Evolutionary conservation across 768 basidiomycete genomes (phyloP), one percentile per base, ranked within the genome.

Genomic region (Serpula lacrymans): DNA sequence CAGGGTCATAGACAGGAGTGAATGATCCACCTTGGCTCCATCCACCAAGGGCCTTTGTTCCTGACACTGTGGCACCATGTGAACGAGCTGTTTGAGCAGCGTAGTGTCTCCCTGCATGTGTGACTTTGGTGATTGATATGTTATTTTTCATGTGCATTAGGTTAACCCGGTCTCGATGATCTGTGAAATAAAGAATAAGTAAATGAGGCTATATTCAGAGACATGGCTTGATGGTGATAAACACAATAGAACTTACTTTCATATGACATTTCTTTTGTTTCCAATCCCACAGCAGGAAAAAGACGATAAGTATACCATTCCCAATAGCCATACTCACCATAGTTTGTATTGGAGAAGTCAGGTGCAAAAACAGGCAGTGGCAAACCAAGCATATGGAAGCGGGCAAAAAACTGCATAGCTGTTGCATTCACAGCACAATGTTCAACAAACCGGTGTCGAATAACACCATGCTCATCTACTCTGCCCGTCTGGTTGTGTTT

Each of bases 401-500:
- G 38, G 1, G 48, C 44, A 38, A 63, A 67, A 7, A 66, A 53
- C 16, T 50, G 29, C 1, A 63, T 39, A 0, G 46, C 58, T 3
- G 65, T 37, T 0, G 55, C 56, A 0, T 61, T 55, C 3, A 68
- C 41, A 11, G 51, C 35, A 39, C 64, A 68, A 4, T 64, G 48
- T 43, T 60, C 55, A 3, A 57, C 51, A 12, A 53, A 21, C 1
- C 39, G 38, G 28, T 68, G 65, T 0, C 54, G 43, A 23, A 69
- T 42, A 4, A 51, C 47, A 11, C 49, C 58, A 33, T 64, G 60
- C 35, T 65, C 58, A 29, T 69, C 62, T 14, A 62, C 39, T 0
- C 51, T 47, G 4, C 64, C 65, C 13, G 37, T 45, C 5, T 55
- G 48, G 46, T 66, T 68, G 24, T 54, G 49, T 44, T 67, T 67